Percentiles rank a stretch among this genome's conserved stretches.
Evolutionary conservation across 2,329 filamentous ascomycete genomes (phyloP).

Genomic region (Fusarium sacchari): DNA sequence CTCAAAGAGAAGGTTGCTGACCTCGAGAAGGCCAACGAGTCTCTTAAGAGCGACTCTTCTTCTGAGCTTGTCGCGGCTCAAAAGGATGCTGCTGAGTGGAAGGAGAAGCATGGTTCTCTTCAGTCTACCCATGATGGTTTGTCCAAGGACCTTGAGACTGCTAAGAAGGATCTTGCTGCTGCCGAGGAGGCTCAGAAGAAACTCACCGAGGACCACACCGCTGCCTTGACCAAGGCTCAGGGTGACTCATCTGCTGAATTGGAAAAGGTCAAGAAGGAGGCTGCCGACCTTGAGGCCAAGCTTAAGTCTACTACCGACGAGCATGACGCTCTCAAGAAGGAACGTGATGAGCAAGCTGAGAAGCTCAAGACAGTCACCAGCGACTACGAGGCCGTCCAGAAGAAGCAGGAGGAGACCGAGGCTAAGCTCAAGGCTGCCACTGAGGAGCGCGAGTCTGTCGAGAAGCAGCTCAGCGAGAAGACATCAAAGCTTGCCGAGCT

Average conservation of each 20-base stretch:
- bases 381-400: conserved; percentile 26
- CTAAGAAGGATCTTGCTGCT: conserved; percentile 45
- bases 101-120: conserved; percentile 43
- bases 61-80: conserved; percentile 46
- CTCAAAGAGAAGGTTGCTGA: conserved; percentile 46
- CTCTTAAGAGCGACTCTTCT: conserved; percentile 47
- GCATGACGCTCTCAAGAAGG: conserved; percentile 36
- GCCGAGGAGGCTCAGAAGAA: conserved; percentile 43
- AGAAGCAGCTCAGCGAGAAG: conserved; percentile 47
- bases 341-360: conserved; percentile 29
- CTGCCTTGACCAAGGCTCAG: conserved; percentile 38
- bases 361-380: conserved; percentile 36
- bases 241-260: conserved; percentile 39
- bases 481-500: conserved; percentile 45
- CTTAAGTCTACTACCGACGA: conserved; percentile 39
- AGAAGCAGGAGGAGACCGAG: conserved; percentile 36
- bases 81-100: conserved; percentile 44
- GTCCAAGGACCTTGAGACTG: conserved; percentile 44
- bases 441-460: conserved; percentile 44
- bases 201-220: conserved; percentile 35
- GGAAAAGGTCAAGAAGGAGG: conserved; percentile 28
- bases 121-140: conserved; percentile 38
- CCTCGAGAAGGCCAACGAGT: conserved; percentile 41
- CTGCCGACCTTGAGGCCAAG: conserved; percentile 41
- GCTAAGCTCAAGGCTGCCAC: conserved; percentile 42